Conservation (phyloP, 192 early-diverging fungal genomes). For the Backusella sp. region DNA sequence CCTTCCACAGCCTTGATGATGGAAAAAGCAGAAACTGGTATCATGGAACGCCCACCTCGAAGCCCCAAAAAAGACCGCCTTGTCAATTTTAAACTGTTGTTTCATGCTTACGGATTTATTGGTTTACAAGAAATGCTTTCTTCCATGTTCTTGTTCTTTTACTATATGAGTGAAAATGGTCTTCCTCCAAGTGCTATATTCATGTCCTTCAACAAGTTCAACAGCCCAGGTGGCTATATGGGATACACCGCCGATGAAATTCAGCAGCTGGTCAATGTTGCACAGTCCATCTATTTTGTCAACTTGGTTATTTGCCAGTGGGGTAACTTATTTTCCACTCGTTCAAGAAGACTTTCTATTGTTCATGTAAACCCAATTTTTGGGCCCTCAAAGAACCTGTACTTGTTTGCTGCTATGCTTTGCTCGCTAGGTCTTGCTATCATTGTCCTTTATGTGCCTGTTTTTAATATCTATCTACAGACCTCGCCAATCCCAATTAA, state of each 20-base stretch:
- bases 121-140: slow-evolving; percentile 66
- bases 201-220: slow-evolving; percentile 33
- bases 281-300: slow-evolving; percentile 63
- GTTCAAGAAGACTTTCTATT: slow-evolving; percentile 57
- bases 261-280: slow-evolving; percentile 42
- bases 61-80: slow-evolving; percentile 67
- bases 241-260: slow-evolving; percentile 43
- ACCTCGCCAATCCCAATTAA: slow-evolving; percentile 56
- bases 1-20: slow-evolving; percentile 68
- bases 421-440: slow-evolving; percentile 46
- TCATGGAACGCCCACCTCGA: slow-evolving; percentile 73
- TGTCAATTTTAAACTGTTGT: slow-evolving; percentile 61
- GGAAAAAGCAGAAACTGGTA: slow-evolving; percentile 73
- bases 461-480: slow-evolving; percentile 53
- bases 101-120: slow-evolving; percentile 80
- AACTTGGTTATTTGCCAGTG: slow-evolving; percentile 62
- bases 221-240: slow-evolving; percentile 39
- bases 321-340: slow-evolving; percentile 54
- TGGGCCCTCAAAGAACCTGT: slow-evolving; percentile 55
- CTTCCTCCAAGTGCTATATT: slow-evolving; percentile 46
- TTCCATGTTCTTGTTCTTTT: slow-evolving; percentile 72
- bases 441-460: slow-evolving; percentile 52
- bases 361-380: slow-evolving; percentile 61
- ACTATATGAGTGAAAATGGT: slow-evolving; percentile 59
- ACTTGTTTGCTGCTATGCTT: slow-evolving; percentile 50